A percentile compares a stretch with the other conserved stretches of the same genome.
Evolutionary conservation across 192 early-diverging fungal genomes (phyloP).

Genomic region (Obelidium mucronatum): DNA sequence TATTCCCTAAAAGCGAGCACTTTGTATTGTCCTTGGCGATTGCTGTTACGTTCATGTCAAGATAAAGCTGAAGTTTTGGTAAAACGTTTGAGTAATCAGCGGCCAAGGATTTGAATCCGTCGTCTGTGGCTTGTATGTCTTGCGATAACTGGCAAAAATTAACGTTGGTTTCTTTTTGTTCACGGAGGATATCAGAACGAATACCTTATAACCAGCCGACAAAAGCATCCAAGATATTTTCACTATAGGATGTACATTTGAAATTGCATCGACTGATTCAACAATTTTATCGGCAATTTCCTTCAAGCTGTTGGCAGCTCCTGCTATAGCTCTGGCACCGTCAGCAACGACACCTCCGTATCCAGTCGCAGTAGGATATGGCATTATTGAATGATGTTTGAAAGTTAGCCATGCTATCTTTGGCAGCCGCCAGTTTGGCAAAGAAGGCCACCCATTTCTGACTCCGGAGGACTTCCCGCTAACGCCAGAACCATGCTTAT

Average conservation of each 20-base stretch:
- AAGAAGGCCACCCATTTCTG: background rate
- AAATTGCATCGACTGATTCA: background rate
- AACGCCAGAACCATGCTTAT: background rate
- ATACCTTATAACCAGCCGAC: background rate
- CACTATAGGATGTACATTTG: background rate
- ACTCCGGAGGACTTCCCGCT: background rate
- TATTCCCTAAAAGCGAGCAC: background rate
- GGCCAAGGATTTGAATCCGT: background rate
- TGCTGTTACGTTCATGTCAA: background rate
- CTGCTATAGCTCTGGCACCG: background rate
- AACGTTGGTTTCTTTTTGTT: too few relatives aligned
- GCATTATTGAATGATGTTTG: background rate
- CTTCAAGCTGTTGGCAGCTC: background rate
- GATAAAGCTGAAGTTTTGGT: background rate
- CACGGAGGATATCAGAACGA: too few relatives aligned
- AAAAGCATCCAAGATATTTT: background rate
- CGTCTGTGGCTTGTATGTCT: background rate
- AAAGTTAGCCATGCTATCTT: background rate
- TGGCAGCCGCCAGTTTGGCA: background rate
- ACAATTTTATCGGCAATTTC: background rate
- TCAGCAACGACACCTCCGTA: background rate
- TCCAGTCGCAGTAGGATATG: background rate
- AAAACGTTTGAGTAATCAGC: background rate
- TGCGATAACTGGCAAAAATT: background rate
- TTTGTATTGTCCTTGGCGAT: background rate